Conservation (phyloP, 1,284 basidiomycete species). For the Earliella scabrosa region DNA sequence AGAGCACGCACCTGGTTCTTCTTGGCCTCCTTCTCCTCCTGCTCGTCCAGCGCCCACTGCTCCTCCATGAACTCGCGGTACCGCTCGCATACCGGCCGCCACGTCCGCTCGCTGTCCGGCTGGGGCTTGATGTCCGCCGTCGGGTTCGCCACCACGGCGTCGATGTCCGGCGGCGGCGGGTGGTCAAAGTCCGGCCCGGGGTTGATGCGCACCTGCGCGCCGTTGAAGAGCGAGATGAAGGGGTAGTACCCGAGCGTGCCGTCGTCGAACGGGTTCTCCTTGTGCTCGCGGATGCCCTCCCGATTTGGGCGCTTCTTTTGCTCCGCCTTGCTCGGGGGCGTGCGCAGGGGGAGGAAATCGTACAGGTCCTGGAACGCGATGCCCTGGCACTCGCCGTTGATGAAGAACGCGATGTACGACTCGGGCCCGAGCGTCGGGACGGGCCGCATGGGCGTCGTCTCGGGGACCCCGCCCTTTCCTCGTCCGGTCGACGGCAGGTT, state of each 20-base stretch:
- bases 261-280: conserved; percentile 90
- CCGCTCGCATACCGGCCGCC: conserved; percentile 79
- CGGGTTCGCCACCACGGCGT: conserved; percentile 51
- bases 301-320: conserved; percentile 53
- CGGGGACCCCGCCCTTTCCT: conserved; percentile 34
- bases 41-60: conserved; percentile 71
- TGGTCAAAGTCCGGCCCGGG: conserved; percentile 87
- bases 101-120: conserved; percentile 46
- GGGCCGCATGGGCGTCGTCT: conserved; percentile 55
- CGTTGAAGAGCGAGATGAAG: conserved; percentile 92
- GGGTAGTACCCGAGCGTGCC: conserved; percentile 96
- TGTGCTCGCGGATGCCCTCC: conserved; percentile 74
- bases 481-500: conserved; percentile 52
- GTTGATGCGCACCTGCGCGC: conserved; percentile 85
- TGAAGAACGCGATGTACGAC: conserved; percentile 87
- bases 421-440: conserved; percentile 70
- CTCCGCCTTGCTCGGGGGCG: conserved; percentile 57
- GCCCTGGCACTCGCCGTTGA: conserved; percentile 90
- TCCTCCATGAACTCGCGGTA: conserved; percentile 81
- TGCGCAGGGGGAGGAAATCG: conserved; percentile 88
- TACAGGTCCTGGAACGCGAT: conserved; percentile 89
- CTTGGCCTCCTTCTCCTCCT: conserved; percentile 65
- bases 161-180: conserved; percentile 77
- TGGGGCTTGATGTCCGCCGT: conserved; percentile 37
- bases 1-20: conserved; percentile 34